A percentile compares a stretch with the other conserved stretches of the same genome.
Evolutionary conservation across 768 basidiomycete species (phyloP).

Genomic region (Cystofilobasidium ferigula): DNA sequence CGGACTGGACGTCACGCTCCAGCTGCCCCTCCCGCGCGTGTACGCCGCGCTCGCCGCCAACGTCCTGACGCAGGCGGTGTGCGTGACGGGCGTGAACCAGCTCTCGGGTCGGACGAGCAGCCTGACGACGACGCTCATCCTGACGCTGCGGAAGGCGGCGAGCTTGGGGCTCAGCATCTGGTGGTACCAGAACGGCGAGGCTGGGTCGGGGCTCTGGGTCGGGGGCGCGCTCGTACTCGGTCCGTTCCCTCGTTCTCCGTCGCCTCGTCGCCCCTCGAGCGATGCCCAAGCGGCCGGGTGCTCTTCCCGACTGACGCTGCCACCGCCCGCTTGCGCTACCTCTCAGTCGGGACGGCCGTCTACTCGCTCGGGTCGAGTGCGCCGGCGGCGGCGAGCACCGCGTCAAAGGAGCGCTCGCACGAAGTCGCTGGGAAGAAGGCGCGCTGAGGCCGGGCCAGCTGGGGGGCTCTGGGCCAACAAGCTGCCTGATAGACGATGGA

Average conservation of each 20-base stretch:
- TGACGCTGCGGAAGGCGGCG: constrained; percentile 69
- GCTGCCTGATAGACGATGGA: no score
- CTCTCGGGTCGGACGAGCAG: constrained; percentile 62
- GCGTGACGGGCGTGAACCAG: constrained; percentile 70
- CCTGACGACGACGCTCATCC: constrained; percentile 67
- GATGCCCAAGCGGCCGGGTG: neutral
- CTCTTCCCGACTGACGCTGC: neutral
- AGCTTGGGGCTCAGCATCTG: constrained; percentile 71
- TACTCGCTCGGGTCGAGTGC: constrained; percentile 1
- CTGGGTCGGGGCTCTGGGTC: constrained; percentile 53
- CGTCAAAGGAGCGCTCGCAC: neutral
- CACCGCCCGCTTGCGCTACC: neutral
- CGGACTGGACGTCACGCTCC: constrained; percentile 22
- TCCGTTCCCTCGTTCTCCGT: constrained; percentile 26
- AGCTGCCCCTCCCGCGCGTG: constrained; percentile 38
- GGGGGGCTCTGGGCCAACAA: no score
- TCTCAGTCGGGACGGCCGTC: constrained; percentile 4
- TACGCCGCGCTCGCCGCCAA: constrained; percentile 54
- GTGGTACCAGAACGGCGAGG: constrained; percentile 59
- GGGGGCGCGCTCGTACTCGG: constrained; percentile 66
- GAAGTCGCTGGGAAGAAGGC: neutral
- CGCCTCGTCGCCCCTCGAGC: neutral
- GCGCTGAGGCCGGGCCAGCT: no score
- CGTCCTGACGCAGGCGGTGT: constrained; percentile 63
- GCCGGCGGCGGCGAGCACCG: neutral